Percentiles rank a stretch among this genome's conserved stretches.
Conservation (phyloP, 495 filamentous ascomycete species). For the Neurospora sp. region DNA sequence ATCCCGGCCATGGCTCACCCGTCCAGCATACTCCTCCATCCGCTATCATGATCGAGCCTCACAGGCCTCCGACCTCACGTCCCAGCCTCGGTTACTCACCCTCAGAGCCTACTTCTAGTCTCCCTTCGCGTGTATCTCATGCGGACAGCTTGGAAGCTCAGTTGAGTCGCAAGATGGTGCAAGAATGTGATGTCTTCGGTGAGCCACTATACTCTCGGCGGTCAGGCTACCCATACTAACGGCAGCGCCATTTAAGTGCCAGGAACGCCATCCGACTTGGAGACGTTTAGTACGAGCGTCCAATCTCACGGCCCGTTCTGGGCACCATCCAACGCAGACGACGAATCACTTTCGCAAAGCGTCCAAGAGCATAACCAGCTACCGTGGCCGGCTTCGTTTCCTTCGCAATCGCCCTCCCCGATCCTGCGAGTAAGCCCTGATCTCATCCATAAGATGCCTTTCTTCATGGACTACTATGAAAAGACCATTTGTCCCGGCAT, state of each 20-base stretch:
- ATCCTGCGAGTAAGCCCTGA: conserved; percentile 36
- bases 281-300: conserved; percentile 35
- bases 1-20: conserved; percentile 34
- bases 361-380: conserved; percentile 13
- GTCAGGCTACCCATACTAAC: conserved; percentile 3
- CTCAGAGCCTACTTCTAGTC: conserved; percentile 37
- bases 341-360: conserved; percentile 28
- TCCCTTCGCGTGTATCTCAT: conserved; percentile 32
- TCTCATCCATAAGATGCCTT: conserved; percentile 46
- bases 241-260: conserved; percentile 12
- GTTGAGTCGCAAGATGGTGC: conserved; percentile 32
- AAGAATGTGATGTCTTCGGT: conserved; percentile 38
- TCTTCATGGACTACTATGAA: conserved; percentile 68
- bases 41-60: conserved; percentile 41
- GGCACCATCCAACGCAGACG: conserved; percentile 30
- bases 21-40: conserved; percentile 41
- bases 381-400: conserved; percentile 16
- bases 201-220: conserved; percentile 13
- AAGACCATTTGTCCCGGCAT: conserved; percentile 85
- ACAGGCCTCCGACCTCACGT: conserved; percentile 39
- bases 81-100: conserved; percentile 39
- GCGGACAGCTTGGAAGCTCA: conserved; percentile 35
- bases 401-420: conserved; percentile 17
- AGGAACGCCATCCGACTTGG: conserved; percentile 32
- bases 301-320: conserved; percentile 34